Percentiles rank a stretch among this genome's conserved stretches.
Evolutionary conservation across 768 basidiomycete species (phyloP).

Genomic region (Amanita muscaria): DNA sequence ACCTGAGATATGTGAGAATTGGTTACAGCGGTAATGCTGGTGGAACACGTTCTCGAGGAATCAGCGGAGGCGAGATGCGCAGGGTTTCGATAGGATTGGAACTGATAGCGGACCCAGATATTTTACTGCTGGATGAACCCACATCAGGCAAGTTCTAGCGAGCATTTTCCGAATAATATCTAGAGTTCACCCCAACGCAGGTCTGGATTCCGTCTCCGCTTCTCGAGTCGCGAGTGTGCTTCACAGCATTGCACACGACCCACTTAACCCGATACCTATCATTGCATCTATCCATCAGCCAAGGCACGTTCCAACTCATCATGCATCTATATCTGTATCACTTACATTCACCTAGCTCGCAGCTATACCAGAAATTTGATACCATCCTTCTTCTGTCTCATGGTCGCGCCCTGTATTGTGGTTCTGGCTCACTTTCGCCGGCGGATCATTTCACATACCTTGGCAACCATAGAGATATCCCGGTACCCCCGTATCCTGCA

Average conservation of each 20-base stretch:
- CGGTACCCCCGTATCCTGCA: constrained; percentile 47
- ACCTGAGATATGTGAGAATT: constrained; percentile 64
- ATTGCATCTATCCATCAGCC: constrained; percentile 88
- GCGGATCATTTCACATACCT: constrained; percentile 52
- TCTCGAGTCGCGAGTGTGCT: constrained; percentile 72
- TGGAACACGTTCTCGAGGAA: constrained; percentile 67
- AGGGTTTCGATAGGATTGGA: constrained; percentile 87
- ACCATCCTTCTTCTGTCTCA: constrained; percentile 69
- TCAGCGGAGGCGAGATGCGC: constrained; percentile 88
- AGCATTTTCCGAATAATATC: constrained; percentile 2
- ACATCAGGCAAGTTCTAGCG: constrained; percentile 38
- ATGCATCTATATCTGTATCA: not conserved
- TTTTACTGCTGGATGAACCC: constrained; percentile 85
- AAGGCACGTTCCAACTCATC: constrained; percentile 33
- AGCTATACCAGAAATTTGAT: constrained; percentile 81
- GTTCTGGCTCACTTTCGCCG: constrained; percentile 65
- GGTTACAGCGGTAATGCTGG: constrained; percentile 44
- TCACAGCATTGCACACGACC: constrained; percentile 63
- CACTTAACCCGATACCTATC: constrained; percentile 63
- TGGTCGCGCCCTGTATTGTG: constrained; percentile 73
- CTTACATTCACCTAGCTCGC: constrained; percentile 40
- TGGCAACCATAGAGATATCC: constrained; percentile 20
- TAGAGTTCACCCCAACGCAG: constrained; percentile 20
- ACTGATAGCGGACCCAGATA: constrained; percentile 75
- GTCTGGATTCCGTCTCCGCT: constrained; percentile 85